Evolutionary conservation across 2,329 filamentous ascomycete species (phyloP).

Genomic region (Aspergillus fijiensis): DNA sequence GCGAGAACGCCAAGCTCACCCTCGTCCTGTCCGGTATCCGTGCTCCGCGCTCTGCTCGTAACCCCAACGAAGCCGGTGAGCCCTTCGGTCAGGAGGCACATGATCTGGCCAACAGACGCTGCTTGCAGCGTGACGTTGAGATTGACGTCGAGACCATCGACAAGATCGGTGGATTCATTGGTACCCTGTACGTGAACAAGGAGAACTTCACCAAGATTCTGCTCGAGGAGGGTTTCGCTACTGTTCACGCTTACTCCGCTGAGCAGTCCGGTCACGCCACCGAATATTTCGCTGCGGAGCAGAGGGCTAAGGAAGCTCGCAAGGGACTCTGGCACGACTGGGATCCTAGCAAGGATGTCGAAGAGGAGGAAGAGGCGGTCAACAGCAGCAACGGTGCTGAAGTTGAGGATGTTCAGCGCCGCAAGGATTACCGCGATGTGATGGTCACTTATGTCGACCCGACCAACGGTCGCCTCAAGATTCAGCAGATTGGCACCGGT

Average conservation of each 20-base stretch:
- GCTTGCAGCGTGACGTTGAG: slow-evolving; percentile 92
- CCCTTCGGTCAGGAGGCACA: slow-evolving; percentile 94
- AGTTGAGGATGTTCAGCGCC: slow-evolving; percentile 57
- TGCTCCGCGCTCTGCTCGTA: slow-evolving; percentile 80
- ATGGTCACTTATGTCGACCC: slow-evolving; percentile 85
- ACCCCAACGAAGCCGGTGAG: slow-evolving; percentile 77
- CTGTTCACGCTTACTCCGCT: slow-evolving; percentile 90
- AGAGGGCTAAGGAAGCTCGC: slow-evolving; percentile 80
- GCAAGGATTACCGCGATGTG: slow-evolving; percentile 92
- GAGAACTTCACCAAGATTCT: slow-evolving; percentile 94
- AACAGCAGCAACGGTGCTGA: slow-evolving; percentile 54
- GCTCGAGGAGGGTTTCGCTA: slow-evolving; percentile 89
- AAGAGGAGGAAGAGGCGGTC: slow-evolving; percentile 52
- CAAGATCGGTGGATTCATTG: slow-evolving; percentile 97
- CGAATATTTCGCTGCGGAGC: slow-evolving; percentile 84
- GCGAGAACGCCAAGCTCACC: slow-evolving; percentile 91
- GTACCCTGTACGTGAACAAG: slow-evolving; percentile 86
- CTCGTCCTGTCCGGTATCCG: slow-evolving; percentile 92
- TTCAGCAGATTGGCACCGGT: slow-evolving; percentile 85
- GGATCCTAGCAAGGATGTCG: slow-evolving; percentile 82
- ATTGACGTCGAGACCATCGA: slow-evolving; percentile 93
- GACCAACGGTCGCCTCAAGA: slow-evolving; percentile 75
- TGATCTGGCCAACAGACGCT: slow-evolving; percentile 83
- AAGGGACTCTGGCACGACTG: slow-evolving; percentile 93
- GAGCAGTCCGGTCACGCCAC: slow-evolving; percentile 89